Evolutionary conservation across 73 alveolate species (phyloP), one percentile per base, ranked within the genome.

Genomic region (Paramecium biaurelia): DNA sequence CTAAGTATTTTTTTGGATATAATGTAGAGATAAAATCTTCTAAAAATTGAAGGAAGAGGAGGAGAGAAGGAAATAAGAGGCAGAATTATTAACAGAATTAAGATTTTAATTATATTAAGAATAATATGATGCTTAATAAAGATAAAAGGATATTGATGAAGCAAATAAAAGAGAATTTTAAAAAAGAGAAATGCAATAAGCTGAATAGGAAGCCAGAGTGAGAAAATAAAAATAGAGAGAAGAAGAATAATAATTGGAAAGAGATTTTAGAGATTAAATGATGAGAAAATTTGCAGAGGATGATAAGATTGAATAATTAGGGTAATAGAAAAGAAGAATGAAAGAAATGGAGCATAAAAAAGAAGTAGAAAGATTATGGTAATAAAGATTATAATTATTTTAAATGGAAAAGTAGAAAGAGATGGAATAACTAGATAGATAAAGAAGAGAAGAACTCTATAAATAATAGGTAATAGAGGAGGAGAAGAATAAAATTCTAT

Each of bases 331-430:
- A 47, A 76, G 94, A 45, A 89, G 94, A 89, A 70, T 70, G 94
- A 89, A 70, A 63, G 94, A 89, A 72, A 24, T 89, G 38, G 94
- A 89, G 14, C 94, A 89, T 70, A 89, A 89, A 45, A 89, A 63
- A 89, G 94, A 89, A 57, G 94, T 89, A 20, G 94, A 89, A 18
- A 89, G 94, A 70, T 32, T 89, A 23, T 89, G 94, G 94, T 7
- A 89, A 72, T 88, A 89, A 72, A 89, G 74, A 43, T 45, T 89
- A 70, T 21, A 37, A 15, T 70, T 89, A 67, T 89, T 70, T 43
- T 45, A 82, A 89, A 47, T 58, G 74, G 89, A 89, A 30, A 70
- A 82, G 49, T 28, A 89, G 43, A 89, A 72, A 45, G 94, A 89
- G 30, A 42, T 89, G 37, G 94, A 89, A 43, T 76, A 89, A 89